phyloP scores from a whole-genome alignment of 2,329 filamentous ascomycete species.

The Monosporascus sp. region DNA sequence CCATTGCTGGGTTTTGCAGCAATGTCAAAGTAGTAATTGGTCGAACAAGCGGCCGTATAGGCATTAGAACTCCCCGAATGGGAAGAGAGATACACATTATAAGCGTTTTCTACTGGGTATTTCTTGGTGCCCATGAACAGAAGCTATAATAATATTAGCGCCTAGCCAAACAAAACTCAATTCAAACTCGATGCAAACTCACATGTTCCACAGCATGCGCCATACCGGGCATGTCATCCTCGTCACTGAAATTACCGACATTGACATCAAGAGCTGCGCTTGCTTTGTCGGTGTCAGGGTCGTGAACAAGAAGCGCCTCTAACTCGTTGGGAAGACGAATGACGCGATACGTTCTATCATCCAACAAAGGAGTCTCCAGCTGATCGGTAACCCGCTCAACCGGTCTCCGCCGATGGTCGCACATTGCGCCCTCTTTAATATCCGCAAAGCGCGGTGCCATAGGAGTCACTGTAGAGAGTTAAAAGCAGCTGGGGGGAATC shows the following conservation, averaged over 20 bases:
- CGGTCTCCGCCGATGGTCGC: slow-evolving; percentile 24
- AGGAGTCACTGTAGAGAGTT: slow-evolving; percentile 16
- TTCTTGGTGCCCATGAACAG: slow-evolving; percentile 99
- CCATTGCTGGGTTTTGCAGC: slow-evolving; percentile 69
- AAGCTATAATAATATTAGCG: slow-evolving; percentile 40
- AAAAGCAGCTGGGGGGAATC: not conserved
- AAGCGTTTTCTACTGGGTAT: slow-evolving; percentile 93
- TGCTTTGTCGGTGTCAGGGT: slow-evolving; percentile 92
- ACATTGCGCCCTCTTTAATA: slow-evolving; percentile 19
- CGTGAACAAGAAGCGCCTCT: slow-evolving; percentile 88
- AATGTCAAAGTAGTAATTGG: slow-evolving; percentile 97
- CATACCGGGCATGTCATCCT: slow-evolving; percentile 86
- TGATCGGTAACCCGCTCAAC: slow-evolving; percentile 31
- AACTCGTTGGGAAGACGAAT: slow-evolving; percentile 80
- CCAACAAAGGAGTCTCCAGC: slow-evolving; percentile 36
- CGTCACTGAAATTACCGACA: slow-evolving; percentile 92
- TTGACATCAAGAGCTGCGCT: slow-evolving; percentile 93
- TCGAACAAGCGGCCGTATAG: slow-evolving; percentile 88
- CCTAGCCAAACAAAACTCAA: not conserved
- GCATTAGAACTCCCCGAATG: slow-evolving; percentile 93
- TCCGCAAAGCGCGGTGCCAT: slow-evolving; percentile 19
- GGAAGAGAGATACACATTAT: slow-evolving; percentile 85
- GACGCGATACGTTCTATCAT: slow-evolving; percentile 84
- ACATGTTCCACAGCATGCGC: slow-evolving; percentile 93
- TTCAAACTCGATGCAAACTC: slow-evolving; percentile 15